Conservation (phyloP, 805 yeast genomes). For the Metschnikowia vanudenii region DNA sequence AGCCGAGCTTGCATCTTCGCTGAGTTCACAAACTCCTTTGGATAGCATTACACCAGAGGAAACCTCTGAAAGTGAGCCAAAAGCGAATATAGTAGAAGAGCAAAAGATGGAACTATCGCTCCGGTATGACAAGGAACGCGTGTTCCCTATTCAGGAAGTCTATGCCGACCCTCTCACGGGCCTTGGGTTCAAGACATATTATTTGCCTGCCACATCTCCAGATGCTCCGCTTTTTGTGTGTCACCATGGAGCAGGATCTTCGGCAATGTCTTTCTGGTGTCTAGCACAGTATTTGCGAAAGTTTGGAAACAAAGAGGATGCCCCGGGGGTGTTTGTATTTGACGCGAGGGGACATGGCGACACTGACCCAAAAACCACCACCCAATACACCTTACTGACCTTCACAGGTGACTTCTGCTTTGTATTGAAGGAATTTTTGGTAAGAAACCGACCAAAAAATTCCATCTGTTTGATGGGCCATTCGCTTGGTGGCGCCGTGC, state of each 20-base stretch:
- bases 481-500: conserved; percentile 87
- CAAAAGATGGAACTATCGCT: not conserved
- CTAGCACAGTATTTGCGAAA: conserved; percentile 37
- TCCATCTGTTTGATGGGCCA: conserved; percentile 73
- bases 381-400: conserved; percentile 42
- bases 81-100: not conserved
- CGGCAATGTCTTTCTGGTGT: conserved; percentile 71
- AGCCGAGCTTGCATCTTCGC: conserved; percentile 5
- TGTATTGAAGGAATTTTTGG: conserved; percentile 42
- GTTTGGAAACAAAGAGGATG: conserved; percentile 35
- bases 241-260: conserved; percentile 96
- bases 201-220: conserved; percentile 45
- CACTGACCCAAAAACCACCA: conserved; percentile 17
- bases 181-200: conserved; percentile 47
- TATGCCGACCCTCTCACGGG: conserved; percentile 17
- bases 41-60: no score
- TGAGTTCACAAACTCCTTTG: no score
- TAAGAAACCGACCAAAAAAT: conserved; percentile 12
- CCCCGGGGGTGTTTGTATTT: conserved; percentile 53
- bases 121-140: not conserved
- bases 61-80: no score
- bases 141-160: conserved; percentile 22
- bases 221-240: conserved; percentile 61
- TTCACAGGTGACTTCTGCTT: conserved; percentile 58
- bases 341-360: conserved; percentile 88